phyloP scores from a whole-genome alignment of 805 yeast species.

The Peterozyma xylosa region DNA sequence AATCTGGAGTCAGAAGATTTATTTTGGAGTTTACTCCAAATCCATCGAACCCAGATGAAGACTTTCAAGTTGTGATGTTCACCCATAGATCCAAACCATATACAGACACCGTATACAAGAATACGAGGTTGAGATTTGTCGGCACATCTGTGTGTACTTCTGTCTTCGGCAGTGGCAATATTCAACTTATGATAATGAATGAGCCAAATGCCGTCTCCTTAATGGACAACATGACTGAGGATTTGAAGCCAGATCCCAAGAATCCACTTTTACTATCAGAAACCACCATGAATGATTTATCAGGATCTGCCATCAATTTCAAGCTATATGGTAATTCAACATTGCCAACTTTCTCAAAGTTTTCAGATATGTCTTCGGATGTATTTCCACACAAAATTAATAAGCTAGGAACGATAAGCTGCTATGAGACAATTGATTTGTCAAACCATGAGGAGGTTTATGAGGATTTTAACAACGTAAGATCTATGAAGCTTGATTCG shows the following conservation, averaged over 20 bases:
- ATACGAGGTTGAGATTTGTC: slow-evolving; percentile 11
- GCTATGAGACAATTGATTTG: slow-evolving; percentile 7
- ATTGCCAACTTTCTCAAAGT: slow-evolving; percentile 10
- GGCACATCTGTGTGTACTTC: slow-evolving; percentile 10
- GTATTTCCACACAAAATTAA: slow-evolving; percentile 6
- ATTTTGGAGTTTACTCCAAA: slow-evolving; percentile 8
- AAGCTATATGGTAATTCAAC: slow-evolving; percentile 9
- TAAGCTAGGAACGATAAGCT: slow-evolving; percentile 4
- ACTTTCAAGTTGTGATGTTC: slow-evolving; percentile 9
- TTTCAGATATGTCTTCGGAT: slow-evolving; percentile 7
- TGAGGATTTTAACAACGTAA: slow-evolving; percentile 8
- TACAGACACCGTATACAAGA: slow-evolving; percentile 11
- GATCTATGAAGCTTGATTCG: slow-evolving; percentile 9
- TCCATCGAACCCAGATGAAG: slow-evolving; percentile 1
- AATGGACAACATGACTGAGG: slow-evolving; percentile 9
- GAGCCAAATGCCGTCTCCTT: slow-evolving; percentile 8
- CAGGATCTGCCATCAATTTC: slow-evolving; percentile 6
- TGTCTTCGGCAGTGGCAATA: slow-evolving; percentile 7
- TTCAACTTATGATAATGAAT: slow-evolving; percentile 10
- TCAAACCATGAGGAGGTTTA: slow-evolving; percentile 4
- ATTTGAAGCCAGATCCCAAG: slow-evolving; percentile 6
- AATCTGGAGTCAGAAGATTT: slow-evolving; percentile 10
- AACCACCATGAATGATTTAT: slow-evolving; percentile 7
- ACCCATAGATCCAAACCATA: slow-evolving; percentile 11
- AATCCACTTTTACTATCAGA: slow-evolving; percentile 10